A percentile compares a stretch with the other conserved stretches of the same genome.
Evolutionary conservation across 148 eudicot genomes (phyloP).

Genomic region (Camellia sinensis): DNA sequence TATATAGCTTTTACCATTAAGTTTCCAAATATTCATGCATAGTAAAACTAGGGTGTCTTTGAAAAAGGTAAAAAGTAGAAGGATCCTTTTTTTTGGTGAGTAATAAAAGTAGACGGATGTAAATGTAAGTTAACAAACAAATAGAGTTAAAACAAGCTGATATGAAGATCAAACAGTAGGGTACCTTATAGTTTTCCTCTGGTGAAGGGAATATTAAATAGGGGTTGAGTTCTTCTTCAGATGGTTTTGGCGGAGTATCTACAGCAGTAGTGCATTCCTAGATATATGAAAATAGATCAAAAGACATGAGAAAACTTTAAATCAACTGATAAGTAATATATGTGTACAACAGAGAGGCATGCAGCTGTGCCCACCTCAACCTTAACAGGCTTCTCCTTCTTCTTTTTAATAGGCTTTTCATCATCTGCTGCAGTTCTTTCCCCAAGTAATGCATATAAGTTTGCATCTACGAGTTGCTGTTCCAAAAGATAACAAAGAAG

Average conservation of each 20-base stretch:
- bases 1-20: neutral
- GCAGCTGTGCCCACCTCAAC: slow-evolving; percentile 50
- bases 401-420: slow-evolving; percentile 88
- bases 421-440: slow-evolving; percentile 91
- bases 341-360: neutral
- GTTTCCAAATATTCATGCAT: neutral
- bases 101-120: neutral
- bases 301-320: neutral
- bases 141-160: neutral
- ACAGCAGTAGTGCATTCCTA: slow-evolving; percentile 53
- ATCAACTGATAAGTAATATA: neutral
- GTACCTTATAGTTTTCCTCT: slow-evolving; percentile 77
- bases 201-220: slow-evolving; percentile 87
- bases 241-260: slow-evolving; percentile 43
- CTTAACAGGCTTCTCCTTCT: slow-evolving; percentile 91
- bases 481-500: slow-evolving; percentile 13
- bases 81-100: neutral
- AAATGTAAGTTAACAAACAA: neutral
- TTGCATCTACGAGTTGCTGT: slow-evolving; percentile 78
- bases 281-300: slow-evolving; percentile 12
- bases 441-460: slow-evolving; percentile 65
- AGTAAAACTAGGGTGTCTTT: neutral
- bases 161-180: neutral
- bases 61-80: neutral
- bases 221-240: slow-evolving; percentile 94